Percentiles rank a stretch among this genome's conserved stretches.
phyloP scores from a whole-genome alignment of 768 basidiomycete species.

The Hysterangium stoloniferum region DNA sequence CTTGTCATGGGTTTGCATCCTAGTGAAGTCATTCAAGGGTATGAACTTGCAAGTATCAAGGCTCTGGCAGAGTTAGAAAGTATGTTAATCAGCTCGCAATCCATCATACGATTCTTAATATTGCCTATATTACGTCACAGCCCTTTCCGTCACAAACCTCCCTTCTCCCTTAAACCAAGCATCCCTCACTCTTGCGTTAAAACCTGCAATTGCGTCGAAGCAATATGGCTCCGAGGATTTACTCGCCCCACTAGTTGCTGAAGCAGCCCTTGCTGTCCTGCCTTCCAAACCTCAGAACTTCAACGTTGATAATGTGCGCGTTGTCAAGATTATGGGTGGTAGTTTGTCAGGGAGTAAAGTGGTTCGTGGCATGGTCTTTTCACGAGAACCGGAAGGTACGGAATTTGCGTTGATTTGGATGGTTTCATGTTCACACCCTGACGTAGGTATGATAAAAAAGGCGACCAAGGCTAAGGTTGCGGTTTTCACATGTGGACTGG shows the following conservation, averaged over 20 bases:
- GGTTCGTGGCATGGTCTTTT: conserved; percentile 97
- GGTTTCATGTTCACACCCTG: background rate
- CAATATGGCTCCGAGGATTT: conserved; percentile 91
- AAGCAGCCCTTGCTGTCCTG: conserved; percentile 91
- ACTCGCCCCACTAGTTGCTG: conserved; percentile 78
- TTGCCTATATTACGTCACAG: conserved; percentile 31
- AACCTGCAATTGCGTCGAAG: conserved; percentile 92
- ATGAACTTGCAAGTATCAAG: conserved; percentile 83
- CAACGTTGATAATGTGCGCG: conserved; percentile 96
- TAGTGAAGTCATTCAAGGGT: conserved; percentile 90
- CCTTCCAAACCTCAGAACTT: conserved; percentile 82
- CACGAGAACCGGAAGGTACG: conserved; percentile 87
- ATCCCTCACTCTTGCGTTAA: conserved; percentile 67
- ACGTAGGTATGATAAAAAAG: conserved; percentile 72
- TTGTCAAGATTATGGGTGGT: conserved; percentile 98
- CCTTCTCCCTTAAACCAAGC: conserved; percentile 65
- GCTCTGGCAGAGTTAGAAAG: conserved; percentile 85
- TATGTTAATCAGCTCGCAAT: conserved; percentile 34
- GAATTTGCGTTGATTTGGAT: background rate
- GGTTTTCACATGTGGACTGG: conserved; percentile 88
- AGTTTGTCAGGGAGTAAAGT: conserved; percentile 78
- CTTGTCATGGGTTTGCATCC: conserved; percentile 97
- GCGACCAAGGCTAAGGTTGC: conserved; percentile 84
- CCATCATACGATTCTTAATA: background rate
- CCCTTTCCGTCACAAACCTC: conserved; percentile 59